Percentiles rank a stretch among this genome's conserved stretches.
These are phyloP conservation scores for Cyberlindnera maclurae DNA, from an alignment of 805 yeast species.

Conservation along the genomic window DNA sequence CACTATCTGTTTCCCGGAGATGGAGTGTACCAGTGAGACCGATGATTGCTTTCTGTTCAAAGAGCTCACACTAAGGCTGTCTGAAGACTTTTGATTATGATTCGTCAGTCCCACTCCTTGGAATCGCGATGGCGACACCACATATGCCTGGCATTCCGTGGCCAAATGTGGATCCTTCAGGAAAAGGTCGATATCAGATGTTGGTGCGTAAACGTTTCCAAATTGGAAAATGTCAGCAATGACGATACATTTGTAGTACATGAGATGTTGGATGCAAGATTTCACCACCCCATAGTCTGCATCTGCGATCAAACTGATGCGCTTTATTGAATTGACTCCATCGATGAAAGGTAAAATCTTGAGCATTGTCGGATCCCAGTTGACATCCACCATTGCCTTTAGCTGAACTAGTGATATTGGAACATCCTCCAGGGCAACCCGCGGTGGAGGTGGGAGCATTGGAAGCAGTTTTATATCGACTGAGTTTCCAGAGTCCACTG, in stretches of 20 bases:
- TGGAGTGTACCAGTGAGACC: conserved; percentile 11
- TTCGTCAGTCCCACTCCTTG: conserved; percentile 25
- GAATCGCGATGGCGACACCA: conserved; percentile 39
- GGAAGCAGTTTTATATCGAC: conserved; percentile 95
- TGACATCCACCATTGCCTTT: conserved; percentile 67
- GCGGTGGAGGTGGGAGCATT: conserved; percentile 70
- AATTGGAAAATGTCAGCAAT: conserved; percentile 87
- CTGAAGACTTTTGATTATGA: neutral
- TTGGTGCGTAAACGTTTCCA: conserved; percentile 80
- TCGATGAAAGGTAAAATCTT: conserved; percentile 79
- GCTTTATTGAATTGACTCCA: conserved; percentile 77
- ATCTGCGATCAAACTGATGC: conserved; percentile 71
- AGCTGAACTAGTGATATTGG: conserved; percentile 85
- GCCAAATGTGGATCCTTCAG: conserved; percentile 60
- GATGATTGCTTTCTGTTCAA: conserved; percentile 6
- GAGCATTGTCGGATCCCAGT: conserved; percentile 97
- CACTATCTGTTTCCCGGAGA: conserved; percentile 8
- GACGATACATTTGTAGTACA: conserved; percentile 82
- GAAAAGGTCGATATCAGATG: conserved; percentile 66
- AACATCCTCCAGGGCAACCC: conserved; percentile 73
- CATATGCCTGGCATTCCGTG: conserved; percentile 80
- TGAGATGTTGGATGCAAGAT: conserved; percentile 83
- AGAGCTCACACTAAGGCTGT: neutral
- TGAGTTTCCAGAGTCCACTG: conserved; percentile 82
- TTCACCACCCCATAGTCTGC: conserved; percentile 73